Evolutionary conservation across 176 grass and related monocot species (phyloP).

Genomic region (Oropetium thomaeum): DNA sequence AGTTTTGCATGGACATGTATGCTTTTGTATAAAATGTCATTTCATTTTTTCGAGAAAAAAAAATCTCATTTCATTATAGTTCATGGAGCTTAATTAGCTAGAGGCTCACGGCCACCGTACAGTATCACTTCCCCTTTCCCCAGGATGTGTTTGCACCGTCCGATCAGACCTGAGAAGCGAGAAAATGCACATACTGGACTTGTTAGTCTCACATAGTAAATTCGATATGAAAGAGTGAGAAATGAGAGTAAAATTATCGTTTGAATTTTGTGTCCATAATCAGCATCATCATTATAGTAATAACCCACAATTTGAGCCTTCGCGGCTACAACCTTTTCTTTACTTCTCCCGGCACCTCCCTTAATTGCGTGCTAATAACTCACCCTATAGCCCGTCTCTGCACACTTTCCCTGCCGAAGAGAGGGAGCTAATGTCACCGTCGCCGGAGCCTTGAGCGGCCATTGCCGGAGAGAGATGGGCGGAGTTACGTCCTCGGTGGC

Average conservation of each 20-base stretch:
- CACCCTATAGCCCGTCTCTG: neutral
- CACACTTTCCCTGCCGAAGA: too few species aligned
- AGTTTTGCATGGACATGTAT: slow-evolving; percentile 20
- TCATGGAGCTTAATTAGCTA: neutral
- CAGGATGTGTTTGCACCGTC: neutral
- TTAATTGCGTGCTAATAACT: slow-evolving; percentile 10
- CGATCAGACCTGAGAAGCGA: neutral
- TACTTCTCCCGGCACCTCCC: slow-evolving; percentile 29
- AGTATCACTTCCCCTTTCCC: neutral
- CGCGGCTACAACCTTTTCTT: slow-evolving; percentile 21
- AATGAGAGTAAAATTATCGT: neutral
- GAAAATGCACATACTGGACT: neutral
- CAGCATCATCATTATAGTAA: neutral
- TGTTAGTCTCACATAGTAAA: neutral
- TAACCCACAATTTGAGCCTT: slow-evolving; percentile 17
- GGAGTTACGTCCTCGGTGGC: slow-evolving; percentile 77
- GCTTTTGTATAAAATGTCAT: neutral
- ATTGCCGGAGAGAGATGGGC: slow-evolving; percentile 59
- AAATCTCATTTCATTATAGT: too few species aligned
- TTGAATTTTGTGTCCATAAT: neutral
- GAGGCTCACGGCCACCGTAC: neutral
- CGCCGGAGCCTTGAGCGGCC: slow-evolving; percentile 15
- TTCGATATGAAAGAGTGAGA: neutral
- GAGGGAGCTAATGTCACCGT: slow-evolving; percentile 26
- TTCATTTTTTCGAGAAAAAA: neutral